Evolutionary conservation across 2,329 filamentous ascomycete genomes (phyloP).

Genomic region (Ceratocystis harringtonii): DNA sequence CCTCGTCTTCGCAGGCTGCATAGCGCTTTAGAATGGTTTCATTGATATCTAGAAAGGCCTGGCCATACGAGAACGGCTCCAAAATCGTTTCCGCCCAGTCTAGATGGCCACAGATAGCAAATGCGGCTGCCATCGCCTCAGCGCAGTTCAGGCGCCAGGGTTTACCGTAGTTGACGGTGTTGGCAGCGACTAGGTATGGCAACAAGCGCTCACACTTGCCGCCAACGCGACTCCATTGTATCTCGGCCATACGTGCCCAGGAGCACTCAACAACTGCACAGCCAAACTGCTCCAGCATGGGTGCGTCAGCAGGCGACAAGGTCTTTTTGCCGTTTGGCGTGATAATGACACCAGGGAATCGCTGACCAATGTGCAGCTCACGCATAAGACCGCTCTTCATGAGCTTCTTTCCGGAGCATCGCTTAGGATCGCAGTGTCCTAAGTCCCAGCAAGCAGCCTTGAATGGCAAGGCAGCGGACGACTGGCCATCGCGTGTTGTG

Average conservation of each 20-base stretch:
- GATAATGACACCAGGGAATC: slow-evolving; percentile 81
- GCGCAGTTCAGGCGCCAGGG: slow-evolving; percentile 93
- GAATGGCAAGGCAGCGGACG: slow-evolving; percentile 40
- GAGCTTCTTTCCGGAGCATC: slow-evolving; percentile 88
- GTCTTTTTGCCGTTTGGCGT: slow-evolving; percentile 84
- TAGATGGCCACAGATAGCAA: slow-evolving; percentile 76
- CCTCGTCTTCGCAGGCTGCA: slow-evolving; percentile 67
- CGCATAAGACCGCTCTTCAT: slow-evolving; percentile 90
- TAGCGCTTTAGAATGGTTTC: slow-evolving; percentile 67
- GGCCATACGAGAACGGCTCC: slow-evolving; percentile 73
- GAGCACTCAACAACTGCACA: slow-evolving; percentile 95
- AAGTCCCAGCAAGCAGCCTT: slow-evolving; percentile 97
- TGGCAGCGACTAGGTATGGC: slow-evolving; percentile 91
- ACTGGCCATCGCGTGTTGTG: slow-evolving; percentile 31
- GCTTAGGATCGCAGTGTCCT: slow-evolving; percentile 91
- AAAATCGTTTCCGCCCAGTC: slow-evolving; percentile 85
- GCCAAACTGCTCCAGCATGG: slow-evolving; percentile 72
- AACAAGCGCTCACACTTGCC: slow-evolving; percentile 83
- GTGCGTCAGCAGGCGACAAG: slow-evolving; percentile 67
- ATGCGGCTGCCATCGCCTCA: slow-evolving; percentile 83
- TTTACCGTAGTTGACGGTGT: slow-evolving; percentile 92
- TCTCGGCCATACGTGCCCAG: slow-evolving; percentile 83
- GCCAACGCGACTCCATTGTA: slow-evolving; percentile 81
- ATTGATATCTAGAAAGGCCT: slow-evolving; percentile 85
- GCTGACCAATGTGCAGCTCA: slow-evolving; percentile 79